phyloP scores from a whole-genome alignment of 768 basidiomycete genomes.

The Rhizopogon vulgaris region DNA sequence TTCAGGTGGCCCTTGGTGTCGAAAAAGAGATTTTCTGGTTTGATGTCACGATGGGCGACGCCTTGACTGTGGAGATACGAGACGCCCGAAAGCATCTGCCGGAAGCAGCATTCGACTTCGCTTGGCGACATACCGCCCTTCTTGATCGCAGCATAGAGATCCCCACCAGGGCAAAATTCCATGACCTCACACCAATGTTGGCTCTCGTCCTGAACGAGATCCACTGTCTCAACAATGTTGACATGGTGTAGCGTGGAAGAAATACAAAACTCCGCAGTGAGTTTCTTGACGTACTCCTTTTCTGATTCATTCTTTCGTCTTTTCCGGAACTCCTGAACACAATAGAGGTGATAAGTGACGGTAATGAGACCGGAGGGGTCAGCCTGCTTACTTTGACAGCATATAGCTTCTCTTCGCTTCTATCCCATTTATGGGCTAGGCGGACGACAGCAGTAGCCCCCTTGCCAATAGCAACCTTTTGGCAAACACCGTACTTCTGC shows the following conservation, averaged over 20 bases:
- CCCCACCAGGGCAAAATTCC: constrained; percentile 98
- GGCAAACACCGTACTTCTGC: constrained; percentile 96
- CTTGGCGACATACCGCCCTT: constrained; percentile 87
- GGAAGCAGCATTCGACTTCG: constrained; percentile 97
- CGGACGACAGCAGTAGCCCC: constrained; percentile 97
- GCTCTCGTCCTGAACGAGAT: constrained; percentile 96
- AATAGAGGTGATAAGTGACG: not conserved
- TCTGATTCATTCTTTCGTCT: constrained; percentile 97
- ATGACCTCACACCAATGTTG: constrained; percentile 99
- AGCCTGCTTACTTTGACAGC: constrained; percentile 80
- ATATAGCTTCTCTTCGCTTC: constrained; percentile 92
- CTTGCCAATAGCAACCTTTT: constrained; percentile 94
- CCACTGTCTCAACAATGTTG: constrained; percentile 97
- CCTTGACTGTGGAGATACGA: constrained; percentile 93
- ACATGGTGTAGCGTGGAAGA: constrained; percentile 90
- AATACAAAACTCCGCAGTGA: constrained; percentile 98
- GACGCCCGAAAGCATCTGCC: constrained; percentile 87
- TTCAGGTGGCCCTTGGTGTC: constrained; percentile 90
- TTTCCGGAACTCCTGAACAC: constrained; percentile 87
- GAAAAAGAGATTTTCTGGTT: constrained; percentile 96
- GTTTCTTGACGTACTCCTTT: constrained; percentile 99
- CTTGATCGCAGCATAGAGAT: constrained; percentile 98
- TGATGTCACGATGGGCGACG: constrained; percentile 96
- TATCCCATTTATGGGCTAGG: constrained; percentile 98
- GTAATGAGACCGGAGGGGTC: not conserved